These are phyloP conservation scores for Lentinula guzmanii DNA, from an alignment of 768 basidiomycete genomes.

Conservation along the genomic window DNA sequence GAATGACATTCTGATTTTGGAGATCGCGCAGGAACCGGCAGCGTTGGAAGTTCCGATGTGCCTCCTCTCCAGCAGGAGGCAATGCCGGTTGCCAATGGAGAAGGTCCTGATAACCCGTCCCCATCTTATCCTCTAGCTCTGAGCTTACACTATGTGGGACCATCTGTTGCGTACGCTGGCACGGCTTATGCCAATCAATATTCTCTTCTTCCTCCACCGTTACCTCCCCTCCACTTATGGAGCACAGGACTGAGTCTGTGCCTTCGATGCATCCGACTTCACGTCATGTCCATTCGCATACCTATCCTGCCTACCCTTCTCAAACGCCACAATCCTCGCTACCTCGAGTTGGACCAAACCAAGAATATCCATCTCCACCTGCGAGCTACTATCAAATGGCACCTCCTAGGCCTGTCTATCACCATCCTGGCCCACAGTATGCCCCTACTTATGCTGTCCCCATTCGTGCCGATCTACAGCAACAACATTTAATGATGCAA, in stretches of 20 bases:
- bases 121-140: background rate
- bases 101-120: background rate
- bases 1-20: constrained; percentile 32
- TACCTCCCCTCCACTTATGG: background rate
- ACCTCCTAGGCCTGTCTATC: background rate
- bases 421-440: background rate
- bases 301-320: background rate
- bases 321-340: background rate
- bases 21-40: constrained; percentile 50
- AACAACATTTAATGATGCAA: background rate
- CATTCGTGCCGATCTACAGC: background rate
- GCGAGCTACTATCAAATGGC: background rate
- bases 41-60: background rate
- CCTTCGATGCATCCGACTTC: background rate
- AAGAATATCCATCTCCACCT: background rate
- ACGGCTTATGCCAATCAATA: background rate
- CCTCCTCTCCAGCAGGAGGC: background rate
- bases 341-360: background rate
- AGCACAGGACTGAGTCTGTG: background rate
- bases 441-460: background rate
- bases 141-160: background rate
- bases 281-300: background rate
- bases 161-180: background rate
- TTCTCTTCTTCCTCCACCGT: background rate
- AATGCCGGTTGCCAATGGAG: background rate